Evolutionary conservation across 495 filamentous ascomycete genomes (phyloP).

Genomic region (Penicillium parvum): DNA sequence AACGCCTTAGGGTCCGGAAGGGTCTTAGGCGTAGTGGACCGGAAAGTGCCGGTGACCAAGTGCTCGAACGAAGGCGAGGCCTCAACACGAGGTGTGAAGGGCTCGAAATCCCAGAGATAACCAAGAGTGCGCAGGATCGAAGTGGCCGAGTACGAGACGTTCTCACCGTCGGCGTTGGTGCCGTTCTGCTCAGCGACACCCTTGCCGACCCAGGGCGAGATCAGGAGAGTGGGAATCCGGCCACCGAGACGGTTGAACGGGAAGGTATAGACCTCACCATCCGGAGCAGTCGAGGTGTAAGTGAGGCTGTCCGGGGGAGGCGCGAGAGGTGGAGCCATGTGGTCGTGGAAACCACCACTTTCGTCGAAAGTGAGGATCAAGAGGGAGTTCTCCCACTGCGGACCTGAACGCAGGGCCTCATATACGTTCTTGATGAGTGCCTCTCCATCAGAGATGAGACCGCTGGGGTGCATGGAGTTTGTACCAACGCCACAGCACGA

Average conservation of each 20-base stretch:
- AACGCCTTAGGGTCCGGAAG: no score
- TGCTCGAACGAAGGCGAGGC: slow-evolving; percentile 42
- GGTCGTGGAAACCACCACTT: slow-evolving; percentile 48
- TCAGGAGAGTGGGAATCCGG: slow-evolving; percentile 47
- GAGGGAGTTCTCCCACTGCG: slow-evolving; percentile 45
- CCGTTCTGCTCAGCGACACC: slow-evolving; percentile 45
- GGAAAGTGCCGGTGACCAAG: no score
- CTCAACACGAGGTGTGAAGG: slow-evolving; percentile 39
- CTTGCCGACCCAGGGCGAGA: slow-evolving; percentile 46
- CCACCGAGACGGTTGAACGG: slow-evolving; percentile 46
- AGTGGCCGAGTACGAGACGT: slow-evolving; percentile 36
- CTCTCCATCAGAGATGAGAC: slow-evolving; percentile 45
- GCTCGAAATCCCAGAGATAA: slow-evolving; percentile 44
- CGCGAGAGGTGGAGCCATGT: slow-evolving; percentile 42
- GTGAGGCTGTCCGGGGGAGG: slow-evolving; percentile 36
- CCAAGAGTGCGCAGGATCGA: slow-evolving; percentile 39
- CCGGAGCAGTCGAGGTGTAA: slow-evolving; percentile 40
- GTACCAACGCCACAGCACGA: slow-evolving; percentile 45
- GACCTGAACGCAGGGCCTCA: slow-evolving; percentile 41
- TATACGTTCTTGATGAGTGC: slow-evolving; percentile 48
- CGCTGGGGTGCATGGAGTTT: slow-evolving; percentile 46
- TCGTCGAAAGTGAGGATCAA: slow-evolving; percentile 52
- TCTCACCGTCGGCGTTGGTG: slow-evolving; percentile 25
- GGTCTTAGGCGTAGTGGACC: no score
- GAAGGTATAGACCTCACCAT: slow-evolving; percentile 42